Percentiles rank a stretch among this genome's conserved stretches.
These are phyloP conservation scores for Xylariaceae sp. DNA, from an alignment of 2,329 filamentous ascomycete species.

Conservation along the genomic window DNA sequence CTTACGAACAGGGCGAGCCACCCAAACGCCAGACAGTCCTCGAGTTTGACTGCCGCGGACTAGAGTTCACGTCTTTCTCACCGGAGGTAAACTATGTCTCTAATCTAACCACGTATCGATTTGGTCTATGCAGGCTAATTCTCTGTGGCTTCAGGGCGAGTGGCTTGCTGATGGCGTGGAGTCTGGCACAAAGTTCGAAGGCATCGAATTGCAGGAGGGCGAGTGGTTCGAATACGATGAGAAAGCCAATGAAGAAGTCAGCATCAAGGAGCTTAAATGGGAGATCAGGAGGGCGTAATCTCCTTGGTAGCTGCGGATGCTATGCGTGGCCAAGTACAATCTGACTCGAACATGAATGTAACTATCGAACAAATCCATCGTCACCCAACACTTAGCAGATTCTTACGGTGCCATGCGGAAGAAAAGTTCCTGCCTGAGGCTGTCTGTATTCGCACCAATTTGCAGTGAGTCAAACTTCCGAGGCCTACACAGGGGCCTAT, in stretches of 20 bases:
- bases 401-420: too few relatives aligned
- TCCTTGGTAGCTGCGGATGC: background rate
- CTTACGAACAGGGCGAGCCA: slow-evolving; percentile 67
- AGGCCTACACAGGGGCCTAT: too few relatives aligned
- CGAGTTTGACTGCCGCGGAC: slow-evolving; percentile 86
- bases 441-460: too few relatives aligned
- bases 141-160: slow-evolving; percentile 57
- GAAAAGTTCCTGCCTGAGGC: too few relatives aligned
- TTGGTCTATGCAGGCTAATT: background rate
- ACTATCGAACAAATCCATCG: too few relatives aligned
- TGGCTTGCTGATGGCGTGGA: slow-evolving; percentile 82
- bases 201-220: slow-evolving; percentile 76
- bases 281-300: slow-evolving; percentile 66
- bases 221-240: slow-evolving; percentile 99
- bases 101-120: background rate
- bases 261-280: slow-evolving; percentile 85
- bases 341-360: background rate
- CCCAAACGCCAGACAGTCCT: slow-evolving; percentile 74
- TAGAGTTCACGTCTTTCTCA: slow-evolving; percentile 88
- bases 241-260: slow-evolving; percentile 85
- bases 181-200: slow-evolving; percentile 73
- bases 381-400: too few relatives aligned
- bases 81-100: slow-evolving; percentile 60
- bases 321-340: background rate
- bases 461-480: too few relatives aligned